Evolutionary conservation across 164 flowering plant genomes (phyloP), one percentile per base, ranked within the genome.

Genomic region (Magnolia officinalis): DNA sequence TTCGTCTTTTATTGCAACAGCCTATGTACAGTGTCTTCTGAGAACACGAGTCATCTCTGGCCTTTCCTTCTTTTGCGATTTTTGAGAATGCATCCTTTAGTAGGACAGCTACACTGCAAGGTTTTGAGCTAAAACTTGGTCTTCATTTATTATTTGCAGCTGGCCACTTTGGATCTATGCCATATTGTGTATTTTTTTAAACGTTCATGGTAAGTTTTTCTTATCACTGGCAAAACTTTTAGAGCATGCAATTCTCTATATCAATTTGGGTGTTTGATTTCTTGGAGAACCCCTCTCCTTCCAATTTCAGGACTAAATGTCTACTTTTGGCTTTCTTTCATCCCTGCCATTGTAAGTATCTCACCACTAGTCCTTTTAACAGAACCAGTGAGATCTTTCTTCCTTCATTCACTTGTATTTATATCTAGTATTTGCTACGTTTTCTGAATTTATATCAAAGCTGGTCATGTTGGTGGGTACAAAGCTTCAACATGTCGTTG

Each of bases 311-410:
- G 99, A 63, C 80, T 91, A 69, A 89, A 96, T 78, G 83, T 90
- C 19, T 96, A 96, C 88, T 96, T 96, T 82, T 96, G 99, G 98
- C 88, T 96, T 21, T 96, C 98, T 50, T 96, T 96, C 83, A 85
- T 93, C 70, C 99, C 98, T 82, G 96, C 86, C 71, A 85, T 89
- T 82, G 99, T 96, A 86, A 89, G 96, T 75, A 72, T 52, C 45
- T 23, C 31, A 59, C 20, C 2, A 8, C 20, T 50, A 51, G n/a
- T 65, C 16, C n/a, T 64, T 65, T 63, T 37, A 51, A n/a, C 1
- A 45, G 9, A 65, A 51, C 9, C 61, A 49, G 14, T 14, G 14
- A 20, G 23, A 1, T 58, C 37, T 59, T 31, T 72, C n/a, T 68
- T 75, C 59, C 65, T 79, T 69, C 75, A 50, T 73, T 52, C 16